Evolutionary conservation across 169 alveolate genomes (phyloP).

Genomic region (Babesia ovis): DNA sequence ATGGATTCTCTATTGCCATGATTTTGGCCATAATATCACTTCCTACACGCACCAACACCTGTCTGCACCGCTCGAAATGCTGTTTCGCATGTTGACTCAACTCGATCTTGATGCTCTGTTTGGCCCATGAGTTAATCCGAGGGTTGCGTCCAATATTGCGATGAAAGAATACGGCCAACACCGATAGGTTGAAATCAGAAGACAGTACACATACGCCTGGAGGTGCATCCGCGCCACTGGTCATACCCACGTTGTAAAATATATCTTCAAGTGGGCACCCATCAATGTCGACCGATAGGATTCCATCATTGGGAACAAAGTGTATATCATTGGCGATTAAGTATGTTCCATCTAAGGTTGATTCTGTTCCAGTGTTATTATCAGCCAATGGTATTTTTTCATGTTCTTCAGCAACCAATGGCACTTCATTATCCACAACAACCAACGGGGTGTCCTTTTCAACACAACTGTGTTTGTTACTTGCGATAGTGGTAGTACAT

Average conservation of each 20-base stretch:
- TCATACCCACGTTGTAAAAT: not conserved
- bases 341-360: not conserved
- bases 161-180: slow-evolving; percentile 20
- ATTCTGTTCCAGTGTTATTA: no score
- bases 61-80: not conserved
- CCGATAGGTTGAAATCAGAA: slow-evolving; percentile 18
- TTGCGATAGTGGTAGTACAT: not conserved
- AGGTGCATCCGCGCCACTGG: not conserved
- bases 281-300: slow-evolving; percentile 1
- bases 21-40: not conserved
- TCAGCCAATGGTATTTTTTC: no score
- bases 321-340: slow-evolving; percentile 6
- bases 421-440: not conserved
- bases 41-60: not conserved
- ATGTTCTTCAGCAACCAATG: no score
- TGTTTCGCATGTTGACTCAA: slow-evolving; percentile 1
- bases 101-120: not conserved
- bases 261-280: slow-evolving; percentile 29
- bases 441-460: slow-evolving; percentile 1
- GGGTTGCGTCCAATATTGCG: slow-evolving; percentile 2
- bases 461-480: not conserved
- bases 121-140: slow-evolving; percentile 9
- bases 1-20: not conserved
- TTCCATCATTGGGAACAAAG: slow-evolving; percentile 4
- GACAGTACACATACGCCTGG: not conserved